phyloP scores from a whole-genome alignment of 208 protist genomes.

The Giardia muris region DNA sequence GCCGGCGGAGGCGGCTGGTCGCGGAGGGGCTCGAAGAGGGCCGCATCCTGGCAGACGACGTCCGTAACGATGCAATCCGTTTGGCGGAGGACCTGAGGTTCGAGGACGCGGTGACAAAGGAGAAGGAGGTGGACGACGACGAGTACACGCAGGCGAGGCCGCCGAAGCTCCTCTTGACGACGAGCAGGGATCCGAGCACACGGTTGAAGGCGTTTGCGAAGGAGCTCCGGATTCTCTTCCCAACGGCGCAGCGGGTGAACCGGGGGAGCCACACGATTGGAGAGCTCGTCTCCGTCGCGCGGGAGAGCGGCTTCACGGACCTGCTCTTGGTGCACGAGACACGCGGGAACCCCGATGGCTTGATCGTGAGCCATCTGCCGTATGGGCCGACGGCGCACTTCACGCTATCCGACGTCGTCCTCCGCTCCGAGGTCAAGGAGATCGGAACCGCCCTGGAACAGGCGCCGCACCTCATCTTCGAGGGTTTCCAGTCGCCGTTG shows the following conservation, averaged over 20 bases:
- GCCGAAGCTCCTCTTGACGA: constrained; percentile 92
- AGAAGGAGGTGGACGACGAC: constrained; percentile 31
- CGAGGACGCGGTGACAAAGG: not conserved
- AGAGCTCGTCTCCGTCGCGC: constrained; percentile 74
- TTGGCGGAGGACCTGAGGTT: not conserved
- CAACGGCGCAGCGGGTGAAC: constrained; percentile 88
- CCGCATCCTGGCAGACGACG: not conserved
- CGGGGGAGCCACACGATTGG: constrained; percentile 72
- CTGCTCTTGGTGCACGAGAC: constrained; percentile 91
- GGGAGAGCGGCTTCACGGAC: constrained; percentile 76
- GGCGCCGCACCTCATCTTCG: constrained; percentile 91
- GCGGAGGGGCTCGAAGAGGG: not conserved
- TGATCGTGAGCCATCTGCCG: constrained; percentile 88
- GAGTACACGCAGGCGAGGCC: constrained; percentile 35
- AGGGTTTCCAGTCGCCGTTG: constrained; percentile 81
- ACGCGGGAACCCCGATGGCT: constrained; percentile 78
- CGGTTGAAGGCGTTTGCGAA: constrained; percentile 89
- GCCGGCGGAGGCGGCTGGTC: not conserved
- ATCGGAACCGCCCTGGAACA: constrained; percentile 66
- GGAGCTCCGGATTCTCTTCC: constrained; percentile 86
- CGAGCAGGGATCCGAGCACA: constrained; percentile 75
- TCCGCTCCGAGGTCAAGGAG: constrained; percentile 76
- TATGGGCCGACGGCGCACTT: constrained; percentile 94
- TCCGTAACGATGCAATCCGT: not conserved
- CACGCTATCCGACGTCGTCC: constrained; percentile 76